Evolutionary conservation across 2,329 filamentous ascomycete genomes (phyloP).

Genomic region (Colletotrichum sp.): DNA sequence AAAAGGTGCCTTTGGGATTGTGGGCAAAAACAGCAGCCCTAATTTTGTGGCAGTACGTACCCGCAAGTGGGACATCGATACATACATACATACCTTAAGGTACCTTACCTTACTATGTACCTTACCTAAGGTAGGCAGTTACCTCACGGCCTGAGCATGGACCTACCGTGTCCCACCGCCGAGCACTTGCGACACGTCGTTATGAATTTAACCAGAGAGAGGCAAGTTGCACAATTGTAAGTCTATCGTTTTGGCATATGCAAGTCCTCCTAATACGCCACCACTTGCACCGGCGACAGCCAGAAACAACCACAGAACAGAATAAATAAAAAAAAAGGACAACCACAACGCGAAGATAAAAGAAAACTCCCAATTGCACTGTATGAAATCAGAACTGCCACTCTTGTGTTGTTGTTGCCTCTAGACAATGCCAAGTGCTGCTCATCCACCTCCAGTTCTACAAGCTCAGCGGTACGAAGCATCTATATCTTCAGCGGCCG

Average conservation of each 20-base stretch:
- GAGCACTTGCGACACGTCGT: neutral
- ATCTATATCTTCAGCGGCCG: neutral
- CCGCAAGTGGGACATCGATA: neutral
- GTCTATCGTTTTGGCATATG: neutral
- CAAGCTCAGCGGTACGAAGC: neutral
- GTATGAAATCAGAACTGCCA: neutral
- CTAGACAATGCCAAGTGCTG: neutral
- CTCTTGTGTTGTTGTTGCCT: neutral
- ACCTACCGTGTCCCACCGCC: neutral
- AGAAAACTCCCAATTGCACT: neutral
- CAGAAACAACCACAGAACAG: neutral
- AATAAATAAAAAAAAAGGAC: neutral
- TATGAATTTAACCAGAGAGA: neutral
- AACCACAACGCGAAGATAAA: neutral
- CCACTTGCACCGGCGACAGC: neutral
- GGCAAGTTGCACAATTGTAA: neutral
- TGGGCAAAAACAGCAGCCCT: slow-evolving; percentile 26
- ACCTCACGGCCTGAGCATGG: neutral
- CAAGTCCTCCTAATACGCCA: neutral
- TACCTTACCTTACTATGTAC: too few species aligned
- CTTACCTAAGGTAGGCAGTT: too few species aligned
- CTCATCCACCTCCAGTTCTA: neutral
- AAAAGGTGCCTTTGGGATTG: slow-evolving; percentile 6
- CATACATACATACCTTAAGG: too few species aligned
- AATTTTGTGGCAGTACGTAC: neutral